Conservation (phyloP, 139 green algal genomes). For the Coelastrella sp. region DNA sequence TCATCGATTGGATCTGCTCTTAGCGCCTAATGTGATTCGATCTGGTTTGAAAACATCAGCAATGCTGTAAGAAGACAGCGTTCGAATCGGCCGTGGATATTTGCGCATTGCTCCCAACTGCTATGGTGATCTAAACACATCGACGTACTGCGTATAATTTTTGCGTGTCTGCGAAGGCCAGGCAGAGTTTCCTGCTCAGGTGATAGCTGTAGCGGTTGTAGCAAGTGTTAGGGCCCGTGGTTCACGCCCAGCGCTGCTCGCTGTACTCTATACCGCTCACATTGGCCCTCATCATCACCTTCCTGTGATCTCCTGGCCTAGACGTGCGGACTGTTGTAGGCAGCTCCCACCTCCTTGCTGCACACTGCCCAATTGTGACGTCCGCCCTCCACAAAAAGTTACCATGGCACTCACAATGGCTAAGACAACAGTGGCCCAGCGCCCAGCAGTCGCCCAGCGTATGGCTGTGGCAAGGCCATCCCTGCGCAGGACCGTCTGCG, state of each 20-base stretch:
- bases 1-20: too few species aligned
- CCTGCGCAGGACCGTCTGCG: constrained; percentile 17
- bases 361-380: not conserved
- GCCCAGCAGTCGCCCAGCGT: constrained; percentile 1
- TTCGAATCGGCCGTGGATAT: too few species aligned
- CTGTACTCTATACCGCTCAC: not conserved
- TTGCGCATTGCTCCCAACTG: too few species aligned
- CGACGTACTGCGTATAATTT: too few species aligned
- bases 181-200: not conserved
- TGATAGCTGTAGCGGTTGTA: constrained; percentile 11
- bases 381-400: not conserved
- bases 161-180: too few species aligned
- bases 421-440: constrained; percentile 6
- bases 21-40: too few species aligned
- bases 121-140: too few species aligned
- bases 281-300: not conserved
- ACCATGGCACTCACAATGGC: constrained; percentile 3
- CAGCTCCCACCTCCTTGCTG: not conserved
- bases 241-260: not conserved
- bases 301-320: not conserved
- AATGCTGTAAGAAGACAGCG: too few species aligned
- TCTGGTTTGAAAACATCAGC: too few species aligned
- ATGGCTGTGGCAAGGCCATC: constrained; percentile 2
- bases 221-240: not conserved
- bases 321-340: not conserved